Base-by-base conservation (phyloP, 2,329 filamentous ascomycete genomes). In the Colletotrichum simmondsii region DNA sequence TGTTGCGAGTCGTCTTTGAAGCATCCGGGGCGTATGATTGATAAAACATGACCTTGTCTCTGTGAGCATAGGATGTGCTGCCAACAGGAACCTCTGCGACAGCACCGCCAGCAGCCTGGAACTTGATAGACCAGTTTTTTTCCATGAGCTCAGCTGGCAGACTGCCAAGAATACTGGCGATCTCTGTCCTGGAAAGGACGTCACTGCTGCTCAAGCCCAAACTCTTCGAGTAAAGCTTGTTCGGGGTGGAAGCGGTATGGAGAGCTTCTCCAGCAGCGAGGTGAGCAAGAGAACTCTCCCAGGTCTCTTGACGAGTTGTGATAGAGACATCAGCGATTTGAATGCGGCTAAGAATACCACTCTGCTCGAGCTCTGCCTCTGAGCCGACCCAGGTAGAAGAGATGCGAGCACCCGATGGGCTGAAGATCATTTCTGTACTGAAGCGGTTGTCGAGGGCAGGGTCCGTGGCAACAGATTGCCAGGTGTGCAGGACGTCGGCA, bases 1-100 rank as follows among this genome's bases (percentile, higher is more conserved):
- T 3, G 22, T n/a, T 16, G 8, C 24, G 52, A 54, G 84, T 79
- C 0, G 80, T 81, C 2, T 81, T 78, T 0, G 81, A 79, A 5
- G 83, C 81, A 3, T 82, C 78, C 46, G 92, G 77, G 4, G 85
- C 86, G 75, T 90, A 90, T 0, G 84, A 85, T 76, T 90, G 87
- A 76, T 88, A 84, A 78, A 88, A 90, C 80, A 90, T 86, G 54
- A 90, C 76, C 70, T 87, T 87, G 79, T 91, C 87, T 16, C 89
- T 84, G 74, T 90, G 88, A 1, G 85, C 83, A 75, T 88, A 91
- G 2, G 88, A 85, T 0, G 89, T 90, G 8, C 85, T 85, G 74
- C 89, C 82, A 68, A 79, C 78, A 0, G 88, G 79, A 1, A 87
- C 79, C 60, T 90, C 88, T 73, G 84, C 85, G 16, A 87, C 82